Evolutionary conservation across 306 rosid species (phyloP).

Genomic region (Geum urbanum): DNA sequence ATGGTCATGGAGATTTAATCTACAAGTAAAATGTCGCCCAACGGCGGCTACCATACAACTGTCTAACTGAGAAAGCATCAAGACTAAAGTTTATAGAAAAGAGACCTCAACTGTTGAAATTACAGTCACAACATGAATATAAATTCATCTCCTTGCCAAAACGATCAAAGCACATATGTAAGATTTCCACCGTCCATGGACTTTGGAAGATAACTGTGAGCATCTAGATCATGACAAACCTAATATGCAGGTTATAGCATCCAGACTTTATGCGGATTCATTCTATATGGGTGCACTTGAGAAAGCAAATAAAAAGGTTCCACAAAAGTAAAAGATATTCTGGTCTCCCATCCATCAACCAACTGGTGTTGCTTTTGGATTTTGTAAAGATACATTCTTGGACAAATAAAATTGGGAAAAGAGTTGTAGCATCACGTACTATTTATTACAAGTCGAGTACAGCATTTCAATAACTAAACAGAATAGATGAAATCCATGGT

Average conservation of each 20-base stretch:
- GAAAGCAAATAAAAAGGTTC: not conserved
- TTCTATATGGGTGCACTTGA: not conserved
- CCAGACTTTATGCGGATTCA: not conserved
- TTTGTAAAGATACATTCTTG: conserved; percentile 25
- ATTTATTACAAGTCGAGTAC: conserved; percentile 43
- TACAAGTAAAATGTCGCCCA: not conserved
- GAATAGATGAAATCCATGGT: conserved; percentile 22
- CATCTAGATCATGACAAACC: not conserved
- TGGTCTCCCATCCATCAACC: conserved; percentile 14
- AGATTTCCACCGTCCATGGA: not conserved
- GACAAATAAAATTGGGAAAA: conserved; percentile 18
- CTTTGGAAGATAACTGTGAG: not conserved
- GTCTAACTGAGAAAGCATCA: not conserved
- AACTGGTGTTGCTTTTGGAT: conserved; percentile 32
- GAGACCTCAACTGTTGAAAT: not conserved
- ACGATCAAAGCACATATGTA: not conserved
- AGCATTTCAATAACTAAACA: conserved; percentile 21
- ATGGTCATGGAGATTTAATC: not conserved
- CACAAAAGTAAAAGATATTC: not conserved
- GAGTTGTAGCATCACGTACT: conserved; percentile 29
- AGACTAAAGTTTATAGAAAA: not conserved
- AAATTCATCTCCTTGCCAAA: not conserved
- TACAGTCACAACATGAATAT: not conserved
- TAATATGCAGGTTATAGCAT: not conserved
- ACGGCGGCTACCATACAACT: not conserved